A percentile compares a stretch with the other conserved stretches of the same genome.
Conservation (phyloP, 768 basidiomycete genomes). For the Kwoniella bestiolae region DNA sequence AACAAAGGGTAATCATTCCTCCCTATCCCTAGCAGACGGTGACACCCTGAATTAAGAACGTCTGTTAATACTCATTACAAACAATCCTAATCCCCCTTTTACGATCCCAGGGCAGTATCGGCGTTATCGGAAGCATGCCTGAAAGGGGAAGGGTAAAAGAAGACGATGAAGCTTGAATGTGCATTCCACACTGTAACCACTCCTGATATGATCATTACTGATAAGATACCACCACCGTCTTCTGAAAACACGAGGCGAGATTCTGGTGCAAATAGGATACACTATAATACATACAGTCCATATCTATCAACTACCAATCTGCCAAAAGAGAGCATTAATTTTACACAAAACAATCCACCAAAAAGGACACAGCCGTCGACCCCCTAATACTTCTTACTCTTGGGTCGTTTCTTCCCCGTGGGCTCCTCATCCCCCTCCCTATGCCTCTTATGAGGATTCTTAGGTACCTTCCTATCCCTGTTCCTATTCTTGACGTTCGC, state of each 20-base stretch:
- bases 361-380: not conserved
- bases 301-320: not conserved
- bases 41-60: conserved; percentile 10
- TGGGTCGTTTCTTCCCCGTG: conserved; percentile 26
- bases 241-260: not conserved
- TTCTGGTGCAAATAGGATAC: not conserved
- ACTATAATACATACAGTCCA: not conserved
- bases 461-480: conserved; percentile 52
- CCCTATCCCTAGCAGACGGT: not conserved
- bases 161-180: conserved; percentile 7
- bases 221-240: conserved; percentile 1
- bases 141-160: conserved; percentile 8
- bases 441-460: conserved; percentile 29
- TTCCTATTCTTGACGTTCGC: conserved; percentile 61
- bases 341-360: not conserved
- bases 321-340: not conserved
- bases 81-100: not conserved
- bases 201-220: not conserved
- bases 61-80: not conserved
- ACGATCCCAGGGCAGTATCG: not conserved
- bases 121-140: conserved; percentile 2
- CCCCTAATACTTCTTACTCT: conserved; percentile 17
- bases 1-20: conserved; percentile 19
- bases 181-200: not conserved
- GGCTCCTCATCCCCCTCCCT: conserved; percentile 23